Evolutionary conservation across 345 rosid genomes (phyloP), one percentile per base, ranked within the genome.

Genomic region (Eucalyptus rudis): DNA sequence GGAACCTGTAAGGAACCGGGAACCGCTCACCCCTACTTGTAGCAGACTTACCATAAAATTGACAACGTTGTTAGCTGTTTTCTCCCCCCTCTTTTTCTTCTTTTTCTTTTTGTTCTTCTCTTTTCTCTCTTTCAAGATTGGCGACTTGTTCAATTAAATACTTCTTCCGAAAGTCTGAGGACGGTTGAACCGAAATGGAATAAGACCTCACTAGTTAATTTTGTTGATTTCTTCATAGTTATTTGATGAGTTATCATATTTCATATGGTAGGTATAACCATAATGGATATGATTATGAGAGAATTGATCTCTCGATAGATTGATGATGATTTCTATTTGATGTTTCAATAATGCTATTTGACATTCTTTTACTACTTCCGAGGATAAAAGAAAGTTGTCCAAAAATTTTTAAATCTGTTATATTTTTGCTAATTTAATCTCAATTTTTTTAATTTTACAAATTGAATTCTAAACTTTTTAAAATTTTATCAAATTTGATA

Each of bases 361-460:
- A 66, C 4, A 1, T 25, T 56, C 13, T 52, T 52, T 52, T 20
- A 52, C 25, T 52, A 52, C 1, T 22, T 22, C 0, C 1, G 2
- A 20, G 13, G 12, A 22, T 56, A 10, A 5, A 56, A 6, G 1
- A 10, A 24, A 56, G 1, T 56, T 24, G 5, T 56, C 2, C 3
- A 8, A 56, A 56, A 3, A 22, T 2, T 56, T 6, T 4, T 22
- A 56, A 24, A 24, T 2, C 0, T 24, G 2, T 56, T 24, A 0
- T 10, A 24, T 24, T 22, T 56, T 56, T 56, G 1, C 0, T 10
- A 52, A 56, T 24, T 56, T 56, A 56, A 22, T 4, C 2, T 56
- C 2, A 24, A 56, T 2, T 3, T 2, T 17, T 51, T 51, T 19
- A 51, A 51, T 51, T 51, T 15, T 51, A 51, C 3, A 1, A 17